These are phyloP conservation scores for Paraurostyla sp. DNA, from an alignment of 73 alveolate genomes.

Conservation along the genomic window DNA sequence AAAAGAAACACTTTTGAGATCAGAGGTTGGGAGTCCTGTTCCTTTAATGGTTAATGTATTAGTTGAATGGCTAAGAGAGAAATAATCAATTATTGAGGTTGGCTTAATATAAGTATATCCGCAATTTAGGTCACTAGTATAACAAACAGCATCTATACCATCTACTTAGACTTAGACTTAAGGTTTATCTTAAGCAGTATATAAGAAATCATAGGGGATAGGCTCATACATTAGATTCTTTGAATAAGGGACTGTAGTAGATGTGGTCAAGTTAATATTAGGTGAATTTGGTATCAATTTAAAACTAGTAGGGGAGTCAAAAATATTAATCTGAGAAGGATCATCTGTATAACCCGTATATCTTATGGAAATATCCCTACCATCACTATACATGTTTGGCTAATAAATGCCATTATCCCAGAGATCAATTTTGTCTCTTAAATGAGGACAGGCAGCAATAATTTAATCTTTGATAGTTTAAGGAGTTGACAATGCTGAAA, in stretches of 20 bases:
- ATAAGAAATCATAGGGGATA: conserved; percentile 30
- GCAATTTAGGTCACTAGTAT: conserved; percentile 6
- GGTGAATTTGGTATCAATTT: too few relatives aligned
- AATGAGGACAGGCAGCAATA: background rate
- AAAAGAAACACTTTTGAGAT: background rate
- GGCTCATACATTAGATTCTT: conserved; percentile 45
- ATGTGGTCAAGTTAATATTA: background rate
- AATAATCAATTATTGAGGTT: background rate
- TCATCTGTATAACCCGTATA: background rate
- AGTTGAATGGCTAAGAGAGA: background rate
- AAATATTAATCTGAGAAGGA: background rate
- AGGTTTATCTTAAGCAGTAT: conserved; percentile 16
- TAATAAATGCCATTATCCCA: conserved; percentile 19
- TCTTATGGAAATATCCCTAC: conserved; percentile 30
- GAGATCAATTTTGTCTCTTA: background rate
- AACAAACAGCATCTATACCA: conserved; percentile 35
- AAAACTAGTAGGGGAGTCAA: background rate
- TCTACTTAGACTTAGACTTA: conserved; percentile 32
- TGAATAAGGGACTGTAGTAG: background rate
- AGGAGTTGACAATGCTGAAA: background rate
- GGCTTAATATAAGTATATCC: conserved; percentile 33
- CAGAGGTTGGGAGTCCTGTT: background rate
- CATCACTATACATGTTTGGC: conserved; percentile 48
- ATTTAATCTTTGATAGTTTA: background rate
- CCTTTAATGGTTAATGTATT: conserved; percentile 34